A percentile compares a stretch with the other conserved stretches of the same genome.
These are phyloP conservation scores for Didymella segeticola DNA, from an alignment of 2,329 filamentous ascomycete genomes.

Conservation along the genomic window DNA sequence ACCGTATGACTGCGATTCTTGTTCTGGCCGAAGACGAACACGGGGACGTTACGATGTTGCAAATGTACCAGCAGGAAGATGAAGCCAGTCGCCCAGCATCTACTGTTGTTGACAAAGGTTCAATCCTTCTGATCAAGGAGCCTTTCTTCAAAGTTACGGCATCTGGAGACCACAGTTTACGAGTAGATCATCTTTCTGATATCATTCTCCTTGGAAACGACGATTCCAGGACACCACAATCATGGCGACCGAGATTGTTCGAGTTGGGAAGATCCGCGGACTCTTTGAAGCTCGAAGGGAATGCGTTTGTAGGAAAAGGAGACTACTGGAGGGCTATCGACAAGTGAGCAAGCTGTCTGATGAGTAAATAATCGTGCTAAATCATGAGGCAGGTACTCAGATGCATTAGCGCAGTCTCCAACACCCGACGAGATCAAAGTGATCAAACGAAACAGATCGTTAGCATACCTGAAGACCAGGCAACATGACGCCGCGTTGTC, in stretches of 20 bases:
- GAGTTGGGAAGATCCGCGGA: slow-evolving; percentile 11
- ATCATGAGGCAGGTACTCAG: no score
- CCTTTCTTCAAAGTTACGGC: slow-evolving; percentile 57
- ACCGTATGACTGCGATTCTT: slow-evolving; percentile 15
- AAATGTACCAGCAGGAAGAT: slow-evolving; percentile 46
- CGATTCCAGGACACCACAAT: slow-evolving; percentile 51
- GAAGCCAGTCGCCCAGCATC: slow-evolving; percentile 25
- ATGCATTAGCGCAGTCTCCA: slow-evolving; percentile 27
- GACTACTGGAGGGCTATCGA: slow-evolving; percentile 25
- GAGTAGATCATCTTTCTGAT: slow-evolving; percentile 62
- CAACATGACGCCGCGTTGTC: slow-evolving; percentile 46
- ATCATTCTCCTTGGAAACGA: slow-evolving; percentile 48
- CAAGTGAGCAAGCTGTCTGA: slow-evolving; percentile 43
- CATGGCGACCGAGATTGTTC: slow-evolving; percentile 40
- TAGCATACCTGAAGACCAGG: slow-evolving; percentile 42
- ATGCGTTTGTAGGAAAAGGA: slow-evolving; percentile 12
- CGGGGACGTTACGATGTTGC: slow-evolving; percentile 8
- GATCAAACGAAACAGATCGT: slow-evolving; percentile 46
- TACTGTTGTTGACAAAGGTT: slow-evolving; percentile 42
- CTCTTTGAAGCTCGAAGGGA: slow-evolving; percentile 19
- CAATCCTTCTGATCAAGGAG: slow-evolving; percentile 51
- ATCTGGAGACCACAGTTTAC: slow-evolving; percentile 53
- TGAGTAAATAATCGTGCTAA: no score
- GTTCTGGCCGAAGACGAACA: slow-evolving; percentile 20
- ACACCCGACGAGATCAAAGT: slow-evolving; percentile 13